Percentiles rank a stretch among this genome's conserved stretches.
Conservation (phyloP, 2,329 filamentous ascomycete species). For the Diaporthe sp. region DNA sequence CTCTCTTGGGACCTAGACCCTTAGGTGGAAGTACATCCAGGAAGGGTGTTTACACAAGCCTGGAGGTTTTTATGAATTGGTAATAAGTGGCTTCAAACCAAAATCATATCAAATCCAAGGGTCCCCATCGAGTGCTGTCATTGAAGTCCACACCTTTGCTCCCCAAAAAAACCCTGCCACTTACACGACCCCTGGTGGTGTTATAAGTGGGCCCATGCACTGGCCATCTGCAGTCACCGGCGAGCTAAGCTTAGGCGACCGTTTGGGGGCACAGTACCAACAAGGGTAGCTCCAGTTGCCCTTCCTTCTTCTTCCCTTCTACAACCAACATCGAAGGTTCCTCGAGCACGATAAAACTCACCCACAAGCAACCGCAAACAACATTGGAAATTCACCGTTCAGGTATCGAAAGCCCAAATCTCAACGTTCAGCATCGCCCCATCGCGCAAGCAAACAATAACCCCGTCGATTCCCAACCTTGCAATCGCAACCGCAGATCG, state of each 20-base stretch:
- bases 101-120: neutral
- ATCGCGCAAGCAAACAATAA: slow-evolving; percentile 1
- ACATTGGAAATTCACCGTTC: neutral
- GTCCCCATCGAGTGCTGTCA: neutral
- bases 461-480: neutral
- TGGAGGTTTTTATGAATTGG: too few species aligned
- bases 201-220: neutral
- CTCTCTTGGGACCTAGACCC: too few species aligned
- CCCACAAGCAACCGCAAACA: neutral
- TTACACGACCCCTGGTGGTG: slow-evolving; percentile 1
- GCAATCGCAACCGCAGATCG: neutral
- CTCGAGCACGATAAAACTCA: neutral
- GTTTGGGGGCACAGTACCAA: neutral
- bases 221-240: slow-evolving; percentile 28
- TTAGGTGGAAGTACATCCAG: too few species aligned
- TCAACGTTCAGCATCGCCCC: neutral
- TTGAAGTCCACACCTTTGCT: neutral
- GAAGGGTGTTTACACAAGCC: too few species aligned
- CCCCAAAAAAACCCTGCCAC: slow-evolving; percentile 8
- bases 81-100: too few species aligned
- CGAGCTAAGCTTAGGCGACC: slow-evolving; percentile 20
- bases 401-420: neutral
- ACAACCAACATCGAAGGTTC: slow-evolving; percentile 26
- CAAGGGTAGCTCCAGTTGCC: neutral
- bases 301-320: neutral